Base-by-base conservation (phyloP, 1,284 basidiomycete species). In the Ganoderma multipileum region DNA sequence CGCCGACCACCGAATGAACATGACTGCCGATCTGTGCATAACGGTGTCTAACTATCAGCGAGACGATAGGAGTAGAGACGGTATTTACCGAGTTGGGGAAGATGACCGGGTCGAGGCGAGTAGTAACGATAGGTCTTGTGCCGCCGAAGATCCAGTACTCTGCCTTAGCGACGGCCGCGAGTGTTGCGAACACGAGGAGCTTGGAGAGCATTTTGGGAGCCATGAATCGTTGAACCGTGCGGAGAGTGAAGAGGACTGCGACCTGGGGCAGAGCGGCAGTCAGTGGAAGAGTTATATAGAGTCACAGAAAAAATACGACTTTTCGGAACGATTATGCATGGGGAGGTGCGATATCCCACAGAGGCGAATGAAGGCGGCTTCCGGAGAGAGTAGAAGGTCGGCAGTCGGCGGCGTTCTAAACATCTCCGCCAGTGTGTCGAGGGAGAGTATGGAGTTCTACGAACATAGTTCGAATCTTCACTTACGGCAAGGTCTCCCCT, bases 81-180 rank as follows among this genome's bases (percentile, higher is more conserved):
- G 14, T 12, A 68, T 68, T 66, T 62, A 76, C 76, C n/a, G 54
- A 47, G 36, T 73, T 74, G 14, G 75, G 73, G 70, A 61, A 71
- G 63, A 79, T 71, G 68, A 79, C 72, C 23, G 79, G 76, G 71
- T 79, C 79, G 58, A 79, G 63, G 18, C 78, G 75, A 39, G 74
- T 74, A 39, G 75, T 71, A n/a, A 75, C 71, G 65, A 77, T 70
- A 39, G 77, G 71, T 30, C 58, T 65, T 18, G 72, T 71, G 28
- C 72, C 78, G 63, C 69, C 77, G 66, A 75, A 76, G 36, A 74
- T 77, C 67, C 74, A 74, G 59, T 72, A 69, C 66, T 77, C 73
- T 42, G 68, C 74, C 54, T 74, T 74, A 26, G 74, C 76, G 6
- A 69, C 63, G 3, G 72, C 70, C 41, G 67, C 73, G 36, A 75